Percentiles rank a stretch among this genome's conserved stretches.
Conservation (phyloP, 2,329 filamentous ascomycete genomes). For the Exserohilum rostratum region DNA sequence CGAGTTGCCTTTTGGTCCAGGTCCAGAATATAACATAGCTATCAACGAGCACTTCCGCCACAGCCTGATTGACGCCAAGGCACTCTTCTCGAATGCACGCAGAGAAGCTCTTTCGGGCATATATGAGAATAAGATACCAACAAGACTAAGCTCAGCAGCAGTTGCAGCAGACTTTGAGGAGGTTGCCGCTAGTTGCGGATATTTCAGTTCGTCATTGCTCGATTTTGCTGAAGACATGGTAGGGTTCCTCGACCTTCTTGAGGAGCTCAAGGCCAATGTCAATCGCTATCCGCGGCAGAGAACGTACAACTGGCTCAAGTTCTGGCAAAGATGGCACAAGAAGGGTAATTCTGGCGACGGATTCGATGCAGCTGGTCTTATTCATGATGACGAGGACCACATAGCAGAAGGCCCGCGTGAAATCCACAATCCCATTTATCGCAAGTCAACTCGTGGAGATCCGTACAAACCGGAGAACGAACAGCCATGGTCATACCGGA, state of each 20-base stretch:
- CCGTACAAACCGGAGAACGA: constrained; percentile 36
- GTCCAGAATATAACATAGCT: constrained; percentile 70
- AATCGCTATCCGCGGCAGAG: constrained; percentile 66
- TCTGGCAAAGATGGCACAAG: constrained; percentile 64
- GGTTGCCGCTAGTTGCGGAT: constrained; percentile 94
- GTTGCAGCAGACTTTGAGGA: constrained; percentile 95
- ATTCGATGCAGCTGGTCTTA: constrained; percentile 32
- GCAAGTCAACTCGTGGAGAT: constrained; percentile 35
- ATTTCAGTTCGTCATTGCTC: constrained; percentile 91
- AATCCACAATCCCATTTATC: constrained; percentile 45
- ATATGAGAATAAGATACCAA: constrained; percentile 79
- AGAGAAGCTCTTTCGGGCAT: constrained; percentile 77
- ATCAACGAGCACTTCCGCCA: constrained; percentile 80
- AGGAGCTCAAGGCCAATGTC: constrained; percentile 78
- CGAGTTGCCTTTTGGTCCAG: constrained; percentile 79
- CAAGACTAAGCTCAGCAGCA: constrained; percentile 70
- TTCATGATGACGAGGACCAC: constrained; percentile 35
- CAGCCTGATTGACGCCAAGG: constrained; percentile 80
- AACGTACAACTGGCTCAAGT: constrained; percentile 83
- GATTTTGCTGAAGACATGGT: constrained; percentile 91
- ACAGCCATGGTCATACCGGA: constrained; percentile 51
- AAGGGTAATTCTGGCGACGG: constrained; percentile 20
- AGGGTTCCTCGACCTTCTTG: constrained; percentile 79
- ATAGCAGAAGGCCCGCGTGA: constrained; percentile 40
- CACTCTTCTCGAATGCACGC: constrained; percentile 77